Percentiles rank a stretch among this genome's conserved stretches.
Conservation (phyloP, 179 eudicot species). For the Sideroxylon spinosum region DNA sequence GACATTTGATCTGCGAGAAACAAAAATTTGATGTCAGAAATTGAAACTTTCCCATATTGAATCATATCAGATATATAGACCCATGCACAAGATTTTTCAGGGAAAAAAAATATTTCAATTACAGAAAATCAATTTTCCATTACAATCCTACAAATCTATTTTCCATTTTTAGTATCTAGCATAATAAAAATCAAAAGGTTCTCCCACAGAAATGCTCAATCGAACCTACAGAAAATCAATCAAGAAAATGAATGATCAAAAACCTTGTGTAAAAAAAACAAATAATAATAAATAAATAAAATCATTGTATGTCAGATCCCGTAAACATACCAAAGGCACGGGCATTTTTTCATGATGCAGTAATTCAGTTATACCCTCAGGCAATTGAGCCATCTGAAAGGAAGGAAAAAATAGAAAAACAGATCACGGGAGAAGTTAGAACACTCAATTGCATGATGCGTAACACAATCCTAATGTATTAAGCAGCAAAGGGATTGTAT, state of each 20-base stretch:
- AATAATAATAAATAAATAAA: neutral
- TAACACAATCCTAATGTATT: neutral
- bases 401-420: neutral
- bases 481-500: neutral
- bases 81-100: neutral
- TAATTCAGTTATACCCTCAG: slow-evolving; percentile 90
- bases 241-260: neutral
- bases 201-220: neutral
- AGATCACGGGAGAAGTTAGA: neutral
- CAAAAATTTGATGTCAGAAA: slow-evolving; percentile 1
- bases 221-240: neutral
- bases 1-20: slow-evolving; percentile 70
- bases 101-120: neutral
- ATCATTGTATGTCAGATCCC: neutral
- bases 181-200: neutral
- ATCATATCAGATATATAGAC: neutral
- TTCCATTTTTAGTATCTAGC: neutral
- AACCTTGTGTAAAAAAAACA: neutral
- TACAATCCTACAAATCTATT: neutral
- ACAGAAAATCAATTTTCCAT: no score
- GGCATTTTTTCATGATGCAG: slow-evolving; percentile 75
- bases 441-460: neutral
- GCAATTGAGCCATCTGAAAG: slow-evolving; percentile 92
- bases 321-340: slow-evolving; percentile 78
- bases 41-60: slow-evolving; percentile 1